These are phyloP conservation scores for Vigna angularis DNA, from an alignment of 306 rosid genomes.

Conservation along the genomic window DNA sequence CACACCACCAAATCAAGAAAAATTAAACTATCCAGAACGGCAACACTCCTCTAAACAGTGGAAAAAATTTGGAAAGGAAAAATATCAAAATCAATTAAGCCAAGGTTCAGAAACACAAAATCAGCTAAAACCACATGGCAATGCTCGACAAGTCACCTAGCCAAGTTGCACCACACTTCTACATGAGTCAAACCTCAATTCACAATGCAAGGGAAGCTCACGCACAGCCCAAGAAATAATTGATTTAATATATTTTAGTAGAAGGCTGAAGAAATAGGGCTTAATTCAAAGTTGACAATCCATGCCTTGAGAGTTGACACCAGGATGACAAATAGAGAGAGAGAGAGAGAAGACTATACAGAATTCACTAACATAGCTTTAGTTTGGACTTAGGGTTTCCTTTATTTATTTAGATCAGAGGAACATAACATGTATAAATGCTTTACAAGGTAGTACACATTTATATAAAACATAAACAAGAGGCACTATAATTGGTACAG, in stretches of 20 bases:
- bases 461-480: slow-evolving; percentile 35
- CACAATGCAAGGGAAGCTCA: background rate
- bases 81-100: slow-evolving; percentile 14
- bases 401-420: slow-evolving; percentile 1
- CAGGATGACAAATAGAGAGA: background rate
- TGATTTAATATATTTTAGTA: too few relatives aligned
- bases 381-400: background rate
- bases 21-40: background rate
- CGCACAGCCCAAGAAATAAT: background rate
- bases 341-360: background rate
- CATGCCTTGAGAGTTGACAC: background rate
- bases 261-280: background rate
- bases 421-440: background rate
- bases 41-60: background rate
- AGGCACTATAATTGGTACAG: slow-evolving; percentile 33
- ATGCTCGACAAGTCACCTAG: background rate
- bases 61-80: background rate
- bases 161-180: background rate
- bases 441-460: slow-evolving; percentile 7
- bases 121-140: background rate
- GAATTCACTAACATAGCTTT: background rate
- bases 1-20: background rate
- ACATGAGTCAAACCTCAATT: background rate
- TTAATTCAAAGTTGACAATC: slow-evolving; percentile 20
- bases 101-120: background rate